Conservation (phyloP, 148 eudicot species). For the Rhododendron molle region DNA sequence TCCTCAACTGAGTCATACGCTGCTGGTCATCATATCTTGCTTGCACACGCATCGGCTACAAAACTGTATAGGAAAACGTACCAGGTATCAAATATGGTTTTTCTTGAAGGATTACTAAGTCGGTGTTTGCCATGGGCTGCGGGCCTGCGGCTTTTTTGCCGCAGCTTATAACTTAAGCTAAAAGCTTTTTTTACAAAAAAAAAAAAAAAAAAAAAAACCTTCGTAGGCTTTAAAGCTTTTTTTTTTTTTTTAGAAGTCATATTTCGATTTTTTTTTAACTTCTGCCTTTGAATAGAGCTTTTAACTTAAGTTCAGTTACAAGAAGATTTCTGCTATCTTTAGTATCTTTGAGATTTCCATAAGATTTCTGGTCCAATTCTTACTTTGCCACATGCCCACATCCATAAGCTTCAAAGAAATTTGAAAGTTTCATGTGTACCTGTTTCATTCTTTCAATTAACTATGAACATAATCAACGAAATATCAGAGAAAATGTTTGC, state of each 20-base stretch:
- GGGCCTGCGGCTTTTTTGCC: not conserved
- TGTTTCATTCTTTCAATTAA: not conserved
- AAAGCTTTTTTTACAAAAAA: no score
- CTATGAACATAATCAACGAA: not conserved
- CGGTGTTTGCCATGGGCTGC: no score
- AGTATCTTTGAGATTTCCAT: not conserved
- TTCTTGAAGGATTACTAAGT: not conserved
- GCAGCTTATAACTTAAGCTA: not conserved
- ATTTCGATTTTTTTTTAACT: no score
- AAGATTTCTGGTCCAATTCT: not conserved
- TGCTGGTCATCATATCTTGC: conserved; percentile 43
- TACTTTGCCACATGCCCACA: not conserved
- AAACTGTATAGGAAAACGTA: conserved; percentile 42
- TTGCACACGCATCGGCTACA: conserved; percentile 57
- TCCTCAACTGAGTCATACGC: conserved; percentile 48
- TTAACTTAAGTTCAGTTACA: not conserved
- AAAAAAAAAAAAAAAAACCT: no score
- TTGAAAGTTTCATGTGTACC: no score
- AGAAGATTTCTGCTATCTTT: not conserved
- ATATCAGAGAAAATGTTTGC: not conserved
- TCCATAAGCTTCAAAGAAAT: no score
- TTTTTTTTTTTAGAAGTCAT: no score
- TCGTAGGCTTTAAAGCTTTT: no score
- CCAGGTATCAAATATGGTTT: conserved; percentile 31
- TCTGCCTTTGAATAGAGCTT: no score